Base-by-base conservation (phyloP, 148 eudicot species). In the Bassia scoparia region DNA sequence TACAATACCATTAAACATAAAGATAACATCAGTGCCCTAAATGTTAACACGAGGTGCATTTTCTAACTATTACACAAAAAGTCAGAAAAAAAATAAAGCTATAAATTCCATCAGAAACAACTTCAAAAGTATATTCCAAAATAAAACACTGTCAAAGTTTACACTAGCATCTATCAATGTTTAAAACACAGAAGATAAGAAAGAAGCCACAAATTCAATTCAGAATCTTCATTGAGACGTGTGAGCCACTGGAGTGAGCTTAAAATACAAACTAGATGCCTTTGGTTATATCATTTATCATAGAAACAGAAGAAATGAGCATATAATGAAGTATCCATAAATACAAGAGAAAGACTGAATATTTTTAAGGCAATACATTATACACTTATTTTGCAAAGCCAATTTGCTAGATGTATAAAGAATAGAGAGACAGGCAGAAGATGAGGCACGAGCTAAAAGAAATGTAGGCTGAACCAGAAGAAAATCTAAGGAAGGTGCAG, bases 1-100 rank as follows among this genome's bases (percentile, higher is more conserved):
- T 95, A 83, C 79, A 81, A 74, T 69, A 73, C 30, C 73, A 83
- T 63, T 38, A 79, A 24, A 21, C 26, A 76, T 20, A 38, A 46
- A 23, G 15, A 38, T 49, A 37, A 68, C 59, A 69, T 49, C 14
- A 68, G 21, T 27, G 66, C 66, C 24, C 73, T 26, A 52, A 21
- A 67, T 18, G 43, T 29, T 13, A 23, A 72, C 24, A 34, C 30
- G 1, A 4, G 43, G 24, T 24, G n/a, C 30, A 37, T 6, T 29
- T n/a, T 8, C 29, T 30, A 1, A 38, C 17, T 29, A 27, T 49
- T 3, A 3, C n/a, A n/a, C 71, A 68, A 49, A 27, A 68, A 68
- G 31, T 3, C 56, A 29, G 31, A 1, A 72, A 20, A 44, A 48
- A 44, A 7, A 43, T 17, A 30, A 17, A 56, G 56, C 38, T 13